A percentile compares a stretch with the other conserved stretches of the same genome.
phyloP scores from a whole-genome alignment of 1,284 basidiomycete genomes.

The Mycena citricolor region DNA sequence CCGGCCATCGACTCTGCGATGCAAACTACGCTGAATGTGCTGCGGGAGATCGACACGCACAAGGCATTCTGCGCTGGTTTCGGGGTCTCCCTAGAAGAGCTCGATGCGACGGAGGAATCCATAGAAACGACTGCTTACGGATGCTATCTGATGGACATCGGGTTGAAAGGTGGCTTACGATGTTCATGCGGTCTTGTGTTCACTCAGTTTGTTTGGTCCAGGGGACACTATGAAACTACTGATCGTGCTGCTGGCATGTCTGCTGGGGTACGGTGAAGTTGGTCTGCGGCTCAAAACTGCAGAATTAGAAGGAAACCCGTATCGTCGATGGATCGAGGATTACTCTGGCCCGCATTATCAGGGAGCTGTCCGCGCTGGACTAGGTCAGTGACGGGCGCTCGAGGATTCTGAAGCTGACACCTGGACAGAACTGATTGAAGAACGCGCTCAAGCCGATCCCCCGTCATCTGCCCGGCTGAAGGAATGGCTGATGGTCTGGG shows the following conservation, averaged over 20 bases:
- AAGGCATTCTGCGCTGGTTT: slow-evolving; percentile 69
- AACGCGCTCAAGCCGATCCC: slow-evolving; percentile 57
- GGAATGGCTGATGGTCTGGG: slow-evolving; percentile 77
- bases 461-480: slow-evolving; percentile 62
- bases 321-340: slow-evolving; percentile 81
- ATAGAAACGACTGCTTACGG: slow-evolving; percentile 81
- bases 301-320: slow-evolving; percentile 68
- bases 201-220: no score
- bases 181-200: not conserved
- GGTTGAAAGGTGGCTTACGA: slow-evolving; percentile 53
- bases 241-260: slow-evolving; percentile 83
- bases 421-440: slow-evolving; percentile 53
- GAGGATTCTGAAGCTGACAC: not conserved
- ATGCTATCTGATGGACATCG: slow-evolving; percentile 81
- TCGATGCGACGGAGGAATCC: slow-evolving; percentile 65
- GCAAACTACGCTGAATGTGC: slow-evolving; percentile 63
- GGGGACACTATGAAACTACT: slow-evolving; percentile 75
- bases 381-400: slow-evolving; percentile 46
- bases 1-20: slow-evolving; percentile 65
- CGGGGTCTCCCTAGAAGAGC: slow-evolving; percentile 60
- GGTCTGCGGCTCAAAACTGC: slow-evolving; percentile 77
- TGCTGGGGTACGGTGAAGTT: slow-evolving; percentile 94
- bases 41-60: slow-evolving; percentile 76
- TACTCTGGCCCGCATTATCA: slow-evolving; percentile 77
- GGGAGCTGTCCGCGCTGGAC: slow-evolving; percentile 64